Conservation (phyloP, 768 basidiomycete genomes). For the Solioccasus polychromus region DNA sequence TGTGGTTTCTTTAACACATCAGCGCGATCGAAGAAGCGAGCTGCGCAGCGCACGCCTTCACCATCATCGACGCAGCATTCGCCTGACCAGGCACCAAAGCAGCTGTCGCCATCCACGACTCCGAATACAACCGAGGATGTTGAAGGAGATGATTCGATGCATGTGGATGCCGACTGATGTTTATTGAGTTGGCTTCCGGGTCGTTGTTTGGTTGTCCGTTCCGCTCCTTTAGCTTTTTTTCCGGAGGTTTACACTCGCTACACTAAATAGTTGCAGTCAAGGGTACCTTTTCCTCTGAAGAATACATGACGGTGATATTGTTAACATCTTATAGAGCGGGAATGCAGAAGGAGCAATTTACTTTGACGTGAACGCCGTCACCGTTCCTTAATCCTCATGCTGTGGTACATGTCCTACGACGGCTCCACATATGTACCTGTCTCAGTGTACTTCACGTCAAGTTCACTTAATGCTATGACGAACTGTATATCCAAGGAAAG, state of each 20-base stretch:
- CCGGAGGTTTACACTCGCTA: not conserved
- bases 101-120: not conserved
- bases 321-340: too few relatives aligned
- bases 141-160: conserved; percentile 7
- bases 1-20: conserved; percentile 80
- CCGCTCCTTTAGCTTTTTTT: conserved; percentile 8
- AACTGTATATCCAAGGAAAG: too few relatives aligned
- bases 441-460: too few relatives aligned
- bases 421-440: too few relatives aligned
- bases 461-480: too few relatives aligned
- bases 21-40: conserved; percentile 31
- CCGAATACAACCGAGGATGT: conserved; percentile 4
- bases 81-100: conserved; percentile 6
- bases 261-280: conserved; percentile 3
- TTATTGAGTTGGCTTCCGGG: not conserved
- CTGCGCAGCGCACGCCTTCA: conserved; percentile 25
- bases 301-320: too few relatives aligned
- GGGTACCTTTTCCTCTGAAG: not conserved
- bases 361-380: too few relatives aligned
- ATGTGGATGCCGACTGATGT: conserved; percentile 14
- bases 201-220: not conserved
- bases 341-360: too few relatives aligned
- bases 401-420: too few relatives aligned
- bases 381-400: too few relatives aligned
- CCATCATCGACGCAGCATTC: conserved; percentile 20